Percentiles rank a stretch among this genome's conserved stretches.
Conservation (phyloP, 1,284 basidiomycete species). For the Grifola frondosa region DNA sequence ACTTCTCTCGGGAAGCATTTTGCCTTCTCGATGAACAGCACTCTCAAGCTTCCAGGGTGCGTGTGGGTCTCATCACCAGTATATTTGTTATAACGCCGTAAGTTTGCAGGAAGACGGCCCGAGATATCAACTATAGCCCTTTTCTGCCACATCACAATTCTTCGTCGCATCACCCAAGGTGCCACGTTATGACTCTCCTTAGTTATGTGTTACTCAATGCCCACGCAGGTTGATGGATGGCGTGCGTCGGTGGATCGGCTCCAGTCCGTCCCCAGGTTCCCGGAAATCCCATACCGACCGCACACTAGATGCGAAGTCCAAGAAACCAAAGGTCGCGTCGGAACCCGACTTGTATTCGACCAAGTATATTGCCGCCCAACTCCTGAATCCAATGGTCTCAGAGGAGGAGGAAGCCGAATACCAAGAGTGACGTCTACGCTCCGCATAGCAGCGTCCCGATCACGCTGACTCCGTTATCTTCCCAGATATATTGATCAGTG, state of each 20-base stretch:
- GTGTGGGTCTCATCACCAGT: neutral
- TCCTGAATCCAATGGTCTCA: slow-evolving; percentile 67
- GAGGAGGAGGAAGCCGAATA: slow-evolving; percentile 76
- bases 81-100: neutral
- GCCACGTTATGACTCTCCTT: neutral
- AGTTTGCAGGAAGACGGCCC: slow-evolving; percentile 58
- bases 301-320: slow-evolving; percentile 34
- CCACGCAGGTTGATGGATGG: slow-evolving; percentile 64
- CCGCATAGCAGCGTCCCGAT: neutral
- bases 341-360: slow-evolving; percentile 55
- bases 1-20: slow-evolving; percentile 83
- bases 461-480: neutral
- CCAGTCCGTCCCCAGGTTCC: slow-evolving; percentile 42
- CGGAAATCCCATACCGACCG: slow-evolving; percentile 39
- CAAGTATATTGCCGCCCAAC: slow-evolving; percentile 57
- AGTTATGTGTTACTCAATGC: slow-evolving; percentile 1
- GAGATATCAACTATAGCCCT: slow-evolving; percentile 68
- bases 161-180: slow-evolving; percentile 45
- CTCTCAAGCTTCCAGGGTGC: slow-evolving; percentile 77
- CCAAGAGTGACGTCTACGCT: slow-evolving; percentile 53
- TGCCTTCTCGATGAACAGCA: slow-evolving; percentile 85
- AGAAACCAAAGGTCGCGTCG: slow-evolving; percentile 25
- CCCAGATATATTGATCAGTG: slow-evolving; percentile 73
- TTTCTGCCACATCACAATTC: slow-evolving; percentile 60
- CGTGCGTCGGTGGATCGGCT: slow-evolving; percentile 68